phyloP scores from a whole-genome alignment of 2,329 filamentous ascomycete genomes.

The Xylariaceae sp. region DNA sequence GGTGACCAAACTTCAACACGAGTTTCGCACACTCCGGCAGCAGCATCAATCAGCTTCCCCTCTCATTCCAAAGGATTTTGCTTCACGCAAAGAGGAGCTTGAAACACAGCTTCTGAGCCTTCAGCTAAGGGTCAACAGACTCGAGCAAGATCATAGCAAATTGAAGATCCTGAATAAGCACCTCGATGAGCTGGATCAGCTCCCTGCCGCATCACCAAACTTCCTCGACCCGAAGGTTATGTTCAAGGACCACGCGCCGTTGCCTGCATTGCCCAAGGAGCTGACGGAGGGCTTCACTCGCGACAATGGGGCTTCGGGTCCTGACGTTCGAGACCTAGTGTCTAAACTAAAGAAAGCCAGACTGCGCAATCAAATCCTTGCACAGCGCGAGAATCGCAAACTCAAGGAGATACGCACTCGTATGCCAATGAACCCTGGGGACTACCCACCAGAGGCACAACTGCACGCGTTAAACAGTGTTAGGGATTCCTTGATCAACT shows the following conservation, averaged over 20 bases:
- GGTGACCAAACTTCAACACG: constrained; percentile 46
- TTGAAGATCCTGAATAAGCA: constrained; percentile 47
- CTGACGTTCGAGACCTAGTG: constrained; percentile 43
- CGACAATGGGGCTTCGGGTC: constrained; percentile 33
- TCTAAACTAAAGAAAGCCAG: constrained; percentile 54
- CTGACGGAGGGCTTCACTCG: constrained; percentile 46
- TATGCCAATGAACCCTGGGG: constrained; percentile 31
- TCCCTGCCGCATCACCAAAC: constrained; percentile 45
- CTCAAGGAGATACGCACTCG: constrained; percentile 43
- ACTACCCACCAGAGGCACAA: constrained; percentile 34
- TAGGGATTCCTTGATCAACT: constrained; percentile 57
- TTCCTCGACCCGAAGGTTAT: constrained; percentile 48
- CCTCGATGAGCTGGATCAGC: constrained; percentile 45
- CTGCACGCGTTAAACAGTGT: constrained; percentile 51
- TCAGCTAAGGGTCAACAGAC: constrained; percentile 46
- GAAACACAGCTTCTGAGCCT: constrained; percentile 36
- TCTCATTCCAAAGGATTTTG: not conserved
- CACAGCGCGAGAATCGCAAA: constrained; percentile 52
- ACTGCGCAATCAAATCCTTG: constrained; percentile 52
- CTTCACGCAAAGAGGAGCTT: constrained; percentile 16
- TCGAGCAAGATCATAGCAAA: constrained; percentile 48
- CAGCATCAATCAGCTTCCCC: constrained; percentile 16
- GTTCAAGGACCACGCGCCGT: constrained; percentile 37
- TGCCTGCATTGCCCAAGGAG: constrained; percentile 49
- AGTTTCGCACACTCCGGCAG: constrained; percentile 38